phyloP scores from a whole-genome alignment of 2,329 filamentous ascomycete species.

The Colletotrichum theobromicola region DNA sequence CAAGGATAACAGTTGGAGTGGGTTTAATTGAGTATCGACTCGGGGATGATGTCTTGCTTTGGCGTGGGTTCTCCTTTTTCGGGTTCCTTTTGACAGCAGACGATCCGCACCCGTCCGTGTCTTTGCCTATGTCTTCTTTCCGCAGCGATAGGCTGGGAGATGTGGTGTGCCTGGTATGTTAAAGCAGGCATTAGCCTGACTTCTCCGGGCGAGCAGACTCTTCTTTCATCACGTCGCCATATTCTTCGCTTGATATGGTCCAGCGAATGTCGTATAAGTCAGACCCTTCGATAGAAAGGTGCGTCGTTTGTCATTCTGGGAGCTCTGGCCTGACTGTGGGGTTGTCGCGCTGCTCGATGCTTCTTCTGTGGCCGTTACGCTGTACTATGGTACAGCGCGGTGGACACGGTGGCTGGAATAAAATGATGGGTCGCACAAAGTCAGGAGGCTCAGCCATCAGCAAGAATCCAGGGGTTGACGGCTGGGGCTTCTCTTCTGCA shows the following conservation, averaged over 20 bases:
- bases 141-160: not conserved
- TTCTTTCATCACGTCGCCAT: not conserved
- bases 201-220: not conserved
- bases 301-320: not conserved
- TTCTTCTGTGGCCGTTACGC: not conserved
- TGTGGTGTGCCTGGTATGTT: not conserved
- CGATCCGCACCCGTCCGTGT: not conserved
- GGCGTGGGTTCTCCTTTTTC: not conserved
- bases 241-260: not conserved
- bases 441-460: not conserved
- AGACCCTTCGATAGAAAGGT: not conserved
- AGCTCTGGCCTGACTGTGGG: not conserved
- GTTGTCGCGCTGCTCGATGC: not conserved
- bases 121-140: not conserved
- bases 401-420: slow-evolving; percentile 2
- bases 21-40: not conserved
- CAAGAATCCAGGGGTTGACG: not conserved
- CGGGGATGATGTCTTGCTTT: slow-evolving; percentile 1
- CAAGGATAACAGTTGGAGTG: not conserved
- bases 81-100: not conserved
- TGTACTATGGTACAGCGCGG: slow-evolving; percentile 7
- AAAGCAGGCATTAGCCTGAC: not conserved
- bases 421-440: not conserved
- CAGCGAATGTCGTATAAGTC: not conserved
- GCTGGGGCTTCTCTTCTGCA: not conserved